phyloP scores from a whole-genome alignment of 345 rosid species.

The Streptanthus diversifolius region DNA sequence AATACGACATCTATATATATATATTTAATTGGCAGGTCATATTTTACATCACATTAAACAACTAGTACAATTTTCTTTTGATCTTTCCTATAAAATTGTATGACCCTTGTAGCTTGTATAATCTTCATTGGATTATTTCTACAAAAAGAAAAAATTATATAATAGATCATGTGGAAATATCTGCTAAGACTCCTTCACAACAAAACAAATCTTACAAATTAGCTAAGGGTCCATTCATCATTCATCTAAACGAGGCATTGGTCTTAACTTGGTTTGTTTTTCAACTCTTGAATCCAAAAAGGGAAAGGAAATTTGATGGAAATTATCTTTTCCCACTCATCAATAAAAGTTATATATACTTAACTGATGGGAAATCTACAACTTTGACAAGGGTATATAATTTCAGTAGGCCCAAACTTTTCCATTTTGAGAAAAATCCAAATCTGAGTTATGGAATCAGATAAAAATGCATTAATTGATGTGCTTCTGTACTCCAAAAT shows the following conservation, averaged over 20 bases:
- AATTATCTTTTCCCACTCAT: slow-evolving; percentile 4
- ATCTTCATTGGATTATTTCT: slow-evolving; percentile 18
- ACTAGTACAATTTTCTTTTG: background rate
- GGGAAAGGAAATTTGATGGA: slow-evolving; percentile 23
- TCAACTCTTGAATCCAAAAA: slow-evolving; percentile 24
- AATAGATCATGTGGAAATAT: slow-evolving; percentile 10
- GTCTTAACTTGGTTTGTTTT: slow-evolving; percentile 26
- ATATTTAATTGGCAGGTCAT: slow-evolving; percentile 13
- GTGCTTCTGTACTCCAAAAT: background rate
- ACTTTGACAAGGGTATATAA: slow-evolving; percentile 19
- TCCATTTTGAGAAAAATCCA: slow-evolving; percentile 30
- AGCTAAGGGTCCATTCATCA: slow-evolving; percentile 18
- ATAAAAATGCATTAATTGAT: slow-evolving; percentile 10
- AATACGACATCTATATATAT: slow-evolving; percentile 20
- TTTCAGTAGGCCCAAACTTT: slow-evolving; percentile 30
- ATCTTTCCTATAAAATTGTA: slow-evolving; percentile 9
- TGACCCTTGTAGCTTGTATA: slow-evolving; percentile 10
- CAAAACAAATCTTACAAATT: background rate
- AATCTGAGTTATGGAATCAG: slow-evolving; percentile 17
- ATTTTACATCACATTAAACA: slow-evolving; percentile 14
- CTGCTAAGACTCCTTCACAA: slow-evolving; percentile 15
- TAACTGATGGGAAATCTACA: slow-evolving; percentile 12
- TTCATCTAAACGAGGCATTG: slow-evolving; percentile 12
- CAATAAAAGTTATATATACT: slow-evolving; percentile 4
- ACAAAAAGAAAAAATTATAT: slow-evolving; percentile 8